Conservation (phyloP, 75 land plant genomes). For the Sequoia sempervirens region DNA sequence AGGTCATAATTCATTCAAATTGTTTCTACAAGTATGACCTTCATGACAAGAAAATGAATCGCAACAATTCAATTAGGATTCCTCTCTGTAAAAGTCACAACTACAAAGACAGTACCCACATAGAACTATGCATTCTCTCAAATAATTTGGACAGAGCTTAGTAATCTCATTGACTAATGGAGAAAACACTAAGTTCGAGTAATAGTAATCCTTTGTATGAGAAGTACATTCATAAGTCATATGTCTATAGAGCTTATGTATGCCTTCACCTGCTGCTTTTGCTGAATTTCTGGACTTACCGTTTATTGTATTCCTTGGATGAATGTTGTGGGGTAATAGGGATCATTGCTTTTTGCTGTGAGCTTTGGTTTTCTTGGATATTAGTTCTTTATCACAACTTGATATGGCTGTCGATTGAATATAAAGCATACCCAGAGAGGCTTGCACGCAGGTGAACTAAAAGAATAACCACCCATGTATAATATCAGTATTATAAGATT, state of each 20-base stretch:
- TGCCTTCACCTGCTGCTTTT: conserved; percentile 2
- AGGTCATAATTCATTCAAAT: no score
- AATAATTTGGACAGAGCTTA: background rate
- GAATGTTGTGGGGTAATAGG: background rate
- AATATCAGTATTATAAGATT: no score
- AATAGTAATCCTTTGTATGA: background rate
- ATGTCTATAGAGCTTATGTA: background rate
- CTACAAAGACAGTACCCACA: background rate
- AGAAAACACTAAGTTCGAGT: background rate
- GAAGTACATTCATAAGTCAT: background rate
- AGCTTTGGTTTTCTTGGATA: background rate
- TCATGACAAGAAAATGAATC: no score
- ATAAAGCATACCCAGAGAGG: conserved; percentile 1
- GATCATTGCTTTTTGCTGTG: background rate
- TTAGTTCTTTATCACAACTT: background rate
- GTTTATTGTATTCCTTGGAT: background rate
- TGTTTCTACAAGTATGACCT: no score
- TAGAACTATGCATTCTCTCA: background rate
- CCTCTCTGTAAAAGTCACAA: background rate
- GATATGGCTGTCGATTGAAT: background rate
- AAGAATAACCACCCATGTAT: background rate
- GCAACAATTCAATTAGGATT: background rate
- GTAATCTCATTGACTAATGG: background rate
- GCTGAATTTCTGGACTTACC: background rate
- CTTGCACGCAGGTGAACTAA: background rate